Base-by-base conservation (phyloP, 306 rosid genomes). In the Vigna trinervia region DNA sequence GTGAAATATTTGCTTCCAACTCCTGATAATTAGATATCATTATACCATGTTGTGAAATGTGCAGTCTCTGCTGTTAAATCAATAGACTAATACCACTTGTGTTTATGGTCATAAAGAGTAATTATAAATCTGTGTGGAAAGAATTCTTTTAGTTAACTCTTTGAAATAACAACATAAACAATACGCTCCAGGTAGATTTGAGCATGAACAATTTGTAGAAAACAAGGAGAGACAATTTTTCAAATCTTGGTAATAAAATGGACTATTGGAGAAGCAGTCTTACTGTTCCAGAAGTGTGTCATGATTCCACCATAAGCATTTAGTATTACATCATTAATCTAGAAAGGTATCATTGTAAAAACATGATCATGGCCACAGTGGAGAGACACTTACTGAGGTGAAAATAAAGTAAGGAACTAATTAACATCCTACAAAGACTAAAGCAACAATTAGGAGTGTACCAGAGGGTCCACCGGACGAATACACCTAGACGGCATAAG, bases 351-450 rank as follows among this genome's bases (percentile, higher is more conserved):
- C 19, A 51, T 63, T 50, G 53, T 38, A 50, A 32, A 63, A 32
- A 65, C 30, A 76, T 39, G 56, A 77, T 39, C 5, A 65, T 77
- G 75, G 20, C 39, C 59, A 75, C 53, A 76, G 17, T 36, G 38
- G 45, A 47, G 39, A 5, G 68, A 32, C 15, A 32, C 13, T 61
- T 61, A 13, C 46, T 8, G 7, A 1, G 58, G 45, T 41, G 6
- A 45, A 54, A 54, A 19, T 64, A 39, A 64, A 43, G 30, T 45
- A 15, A 43, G 36, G 2, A 75, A 76, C 9, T 4, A 36, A 4
- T 34, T 19, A 51, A 76, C 38, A 52, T 64, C 30, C 52, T 19
- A 22, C 36, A 62, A 64, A 17, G 52, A 50, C 63, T 22, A 75
- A 46, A 52, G 46, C 19, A 15, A 34, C 32, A 77, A 65, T 15